phyloP scores from a whole-genome alignment of 2,329 filamentous ascomycete genomes.

The Lachnellula subtilissima region DNA sequence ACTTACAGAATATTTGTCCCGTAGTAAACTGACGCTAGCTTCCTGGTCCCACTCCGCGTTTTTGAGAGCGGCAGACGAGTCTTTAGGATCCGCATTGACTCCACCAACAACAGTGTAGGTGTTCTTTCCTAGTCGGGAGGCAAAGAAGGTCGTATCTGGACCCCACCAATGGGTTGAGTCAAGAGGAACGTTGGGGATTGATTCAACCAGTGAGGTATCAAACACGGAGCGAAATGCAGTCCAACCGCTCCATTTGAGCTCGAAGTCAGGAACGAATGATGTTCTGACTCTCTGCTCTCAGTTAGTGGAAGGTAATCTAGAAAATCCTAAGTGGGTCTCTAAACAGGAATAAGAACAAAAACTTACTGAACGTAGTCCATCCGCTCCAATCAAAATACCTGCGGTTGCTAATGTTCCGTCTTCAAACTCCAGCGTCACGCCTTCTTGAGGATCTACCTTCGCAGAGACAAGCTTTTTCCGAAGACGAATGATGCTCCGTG shows the following conservation, averaged over 20 bases:
- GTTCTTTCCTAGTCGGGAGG: constrained; percentile 25
- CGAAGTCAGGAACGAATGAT: constrained; percentile 27
- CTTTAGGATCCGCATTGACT: constrained; percentile 24
- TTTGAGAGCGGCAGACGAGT: constrained; percentile 19
- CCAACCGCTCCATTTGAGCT: constrained; percentile 35
- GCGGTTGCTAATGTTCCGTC: constrained; percentile 28
- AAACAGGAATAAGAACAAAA: background rate
- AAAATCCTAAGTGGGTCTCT: background rate
- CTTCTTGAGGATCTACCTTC: constrained; percentile 6
- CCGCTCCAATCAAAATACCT: constrained; percentile 34
- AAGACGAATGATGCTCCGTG: constrained; percentile 30
- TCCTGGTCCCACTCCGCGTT: constrained; percentile 28
- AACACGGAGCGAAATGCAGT: constrained; percentile 36
- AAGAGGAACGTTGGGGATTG: constrained; percentile 31
- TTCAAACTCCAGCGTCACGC: constrained; percentile 28
- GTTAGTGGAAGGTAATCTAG: background rate
- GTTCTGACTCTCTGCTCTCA: constrained; percentile 20
- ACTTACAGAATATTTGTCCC: constrained; percentile 27
- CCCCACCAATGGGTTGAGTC: constrained; percentile 36
- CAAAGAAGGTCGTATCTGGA: constrained; percentile 32
- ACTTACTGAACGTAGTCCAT: constrained; percentile 35
- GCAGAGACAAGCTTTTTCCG: constrained; percentile 26
- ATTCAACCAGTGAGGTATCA: constrained; percentile 29
- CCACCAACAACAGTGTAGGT: constrained; percentile 33
- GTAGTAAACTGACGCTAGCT: constrained; percentile 26